A percentile compares a stretch with the other conserved stretches of the same genome.
Evolutionary conservation across 495 filamentous ascomycete species (phyloP).

Genomic region (Talaromyces liani): DNA sequence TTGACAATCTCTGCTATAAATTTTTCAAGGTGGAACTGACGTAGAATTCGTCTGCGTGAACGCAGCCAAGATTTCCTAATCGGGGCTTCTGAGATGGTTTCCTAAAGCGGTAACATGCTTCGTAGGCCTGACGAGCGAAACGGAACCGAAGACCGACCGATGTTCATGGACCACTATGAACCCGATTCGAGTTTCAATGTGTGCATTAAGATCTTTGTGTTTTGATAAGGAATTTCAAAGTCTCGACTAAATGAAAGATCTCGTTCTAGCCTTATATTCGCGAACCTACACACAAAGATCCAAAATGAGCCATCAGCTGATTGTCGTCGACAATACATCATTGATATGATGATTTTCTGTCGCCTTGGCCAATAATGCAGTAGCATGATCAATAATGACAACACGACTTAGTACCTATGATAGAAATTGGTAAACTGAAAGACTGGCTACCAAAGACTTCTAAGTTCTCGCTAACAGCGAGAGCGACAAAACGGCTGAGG

Average conservation of each 20-base stretch:
- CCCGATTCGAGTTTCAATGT: no score
- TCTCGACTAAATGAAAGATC: background rate
- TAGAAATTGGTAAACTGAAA: background rate
- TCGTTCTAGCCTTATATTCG: background rate
- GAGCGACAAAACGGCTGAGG: background rate
- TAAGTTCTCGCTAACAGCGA: background rate
- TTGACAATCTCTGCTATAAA: background rate
- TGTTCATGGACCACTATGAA: background rate
- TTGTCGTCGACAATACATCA: background rate
- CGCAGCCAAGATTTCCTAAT: background rate
- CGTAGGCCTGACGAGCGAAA: background rate
- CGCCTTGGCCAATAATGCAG: background rate
- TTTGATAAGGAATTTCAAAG: no score
- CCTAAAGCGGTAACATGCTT: constrained; percentile 5
- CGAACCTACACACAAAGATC: background rate
- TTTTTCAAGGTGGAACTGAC: background rate
- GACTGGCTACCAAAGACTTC: background rate
- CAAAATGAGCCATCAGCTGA: background rate
- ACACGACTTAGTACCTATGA: background rate
- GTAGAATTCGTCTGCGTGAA: background rate
- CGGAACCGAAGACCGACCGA: background rate
- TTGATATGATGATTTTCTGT: background rate
- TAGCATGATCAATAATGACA: background rate
- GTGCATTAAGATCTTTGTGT: no score
- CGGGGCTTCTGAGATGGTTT: background rate